These are phyloP conservation scores for Ehretia macrophylla DNA, from an alignment of 257 asterid species.

Conservation along the genomic window DNA sequence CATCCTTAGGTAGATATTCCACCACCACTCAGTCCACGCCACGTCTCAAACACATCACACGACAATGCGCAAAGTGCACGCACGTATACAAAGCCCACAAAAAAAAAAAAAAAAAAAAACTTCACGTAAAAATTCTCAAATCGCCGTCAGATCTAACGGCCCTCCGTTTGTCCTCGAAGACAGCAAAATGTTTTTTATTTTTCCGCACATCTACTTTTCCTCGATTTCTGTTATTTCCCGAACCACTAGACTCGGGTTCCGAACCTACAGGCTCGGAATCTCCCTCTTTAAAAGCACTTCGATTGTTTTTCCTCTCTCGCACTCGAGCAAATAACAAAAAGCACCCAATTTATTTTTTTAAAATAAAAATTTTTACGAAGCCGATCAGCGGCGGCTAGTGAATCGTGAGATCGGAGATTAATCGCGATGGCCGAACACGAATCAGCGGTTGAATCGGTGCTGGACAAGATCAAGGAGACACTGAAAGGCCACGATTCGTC, in stretches of 20 bases:
- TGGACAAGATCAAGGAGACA: slow-evolving; percentile 68
- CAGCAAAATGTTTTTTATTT: slow-evolving; percentile 3
- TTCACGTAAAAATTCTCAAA: background rate
- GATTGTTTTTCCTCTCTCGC: slow-evolving; percentile 6
- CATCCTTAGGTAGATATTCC: background rate
- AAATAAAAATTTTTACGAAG: no score
- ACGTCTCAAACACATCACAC: background rate
- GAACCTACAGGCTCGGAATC: slow-evolving; percentile 32
- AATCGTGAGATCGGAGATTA: background rate
- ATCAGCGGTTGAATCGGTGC: slow-evolving; percentile 51
- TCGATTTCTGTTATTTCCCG: slow-evolving; percentile 23
- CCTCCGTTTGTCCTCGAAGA: slow-evolving; percentile 13
- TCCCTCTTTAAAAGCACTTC: slow-evolving; percentile 10
- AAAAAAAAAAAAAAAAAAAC: no score
- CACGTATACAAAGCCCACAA: background rate
- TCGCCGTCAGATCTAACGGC: slow-evolving; percentile 12
- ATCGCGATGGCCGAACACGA: slow-evolving; percentile 19
- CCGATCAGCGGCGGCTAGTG: background rate
- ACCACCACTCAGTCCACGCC: background rate
- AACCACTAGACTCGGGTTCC: slow-evolving; percentile 19
- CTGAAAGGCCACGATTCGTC: slow-evolving; percentile 58
- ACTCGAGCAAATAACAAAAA: slow-evolving; percentile 4
- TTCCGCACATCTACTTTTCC: slow-evolving; percentile 7
- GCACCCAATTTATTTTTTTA: slow-evolving; percentile 1
- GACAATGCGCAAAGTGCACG: background rate